Conservation (phyloP, 805 yeast species). For the Yarrowia divulgata region DNA sequence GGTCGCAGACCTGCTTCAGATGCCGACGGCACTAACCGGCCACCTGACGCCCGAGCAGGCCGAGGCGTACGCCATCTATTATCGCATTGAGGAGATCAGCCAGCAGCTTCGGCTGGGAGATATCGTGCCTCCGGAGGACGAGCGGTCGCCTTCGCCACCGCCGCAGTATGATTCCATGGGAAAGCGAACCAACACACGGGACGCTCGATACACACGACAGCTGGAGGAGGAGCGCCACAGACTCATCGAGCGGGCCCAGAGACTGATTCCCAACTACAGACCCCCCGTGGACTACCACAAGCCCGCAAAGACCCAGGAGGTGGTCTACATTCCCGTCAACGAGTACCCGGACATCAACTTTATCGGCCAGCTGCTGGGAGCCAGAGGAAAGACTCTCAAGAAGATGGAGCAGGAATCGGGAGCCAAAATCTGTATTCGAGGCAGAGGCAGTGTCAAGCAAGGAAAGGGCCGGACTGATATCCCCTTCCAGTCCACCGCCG, state of each 20-base stretch:
- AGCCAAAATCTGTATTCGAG: constrained; percentile 89
- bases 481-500: constrained; percentile 60
- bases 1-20: constrained; percentile 45
- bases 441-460: constrained; percentile 94
- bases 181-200: constrained; percentile 84
- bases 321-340: constrained; percentile 80
- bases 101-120: constrained; percentile 61
- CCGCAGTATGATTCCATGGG: constrained; percentile 88
- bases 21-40: constrained; percentile 57
- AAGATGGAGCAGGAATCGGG: constrained; percentile 84
- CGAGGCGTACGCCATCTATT: constrained; percentile 68
- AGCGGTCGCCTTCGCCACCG: constrained; percentile 85
- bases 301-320: constrained; percentile 77
- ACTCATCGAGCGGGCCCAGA: constrained; percentile 76
- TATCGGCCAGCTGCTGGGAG: constrained; percentile 89
- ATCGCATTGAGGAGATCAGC: constrained; percentile 82
- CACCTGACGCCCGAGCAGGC: constrained; percentile 76
- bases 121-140: constrained; percentile 56
- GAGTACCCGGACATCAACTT: constrained; percentile 93
- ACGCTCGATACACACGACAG: constrained; percentile 63
- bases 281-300: constrained; percentile 81
- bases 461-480: constrained; percentile 68
- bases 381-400: constrained; percentile 90
- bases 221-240: constrained; percentile 81
- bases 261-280: constrained; percentile 72